Percentiles rank a stretch among this genome's conserved stretches.
Conservation (phyloP, 257 asterid genomes). For the Gentiana straminea region DNA sequence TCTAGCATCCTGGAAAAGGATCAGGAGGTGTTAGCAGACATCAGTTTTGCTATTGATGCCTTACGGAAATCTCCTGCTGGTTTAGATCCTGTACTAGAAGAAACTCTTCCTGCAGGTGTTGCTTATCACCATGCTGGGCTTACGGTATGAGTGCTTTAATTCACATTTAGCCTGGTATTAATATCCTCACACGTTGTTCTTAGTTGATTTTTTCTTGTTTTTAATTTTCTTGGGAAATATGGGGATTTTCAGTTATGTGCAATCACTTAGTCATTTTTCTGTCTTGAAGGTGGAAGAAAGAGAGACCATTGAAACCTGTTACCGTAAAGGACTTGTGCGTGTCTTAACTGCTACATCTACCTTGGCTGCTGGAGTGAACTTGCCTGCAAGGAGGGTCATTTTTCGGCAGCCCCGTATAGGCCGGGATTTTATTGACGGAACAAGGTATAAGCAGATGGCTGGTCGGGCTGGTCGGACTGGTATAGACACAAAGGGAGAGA, state of each 20-base stretch:
- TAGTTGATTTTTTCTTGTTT: too few species aligned
- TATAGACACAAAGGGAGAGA: slow-evolving; percentile 97
- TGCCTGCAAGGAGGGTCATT: slow-evolving; percentile 96
- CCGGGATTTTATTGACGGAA: slow-evolving; percentile 91
- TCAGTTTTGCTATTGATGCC: slow-evolving; percentile 62
- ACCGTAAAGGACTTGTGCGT: slow-evolving; percentile 95
- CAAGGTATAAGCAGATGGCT: slow-evolving; percentile 93
- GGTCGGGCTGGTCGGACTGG: slow-evolving; percentile 99
- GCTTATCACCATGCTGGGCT: slow-evolving; percentile 99
- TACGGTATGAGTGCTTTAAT: slow-evolving; percentile 38
- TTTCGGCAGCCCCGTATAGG: slow-evolving; percentile 98
- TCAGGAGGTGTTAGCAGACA: slow-evolving; percentile 45
- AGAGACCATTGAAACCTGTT: slow-evolving; percentile 92
- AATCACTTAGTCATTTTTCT: slow-evolving; percentile 12
- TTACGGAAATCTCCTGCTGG: slow-evolving; percentile 92
- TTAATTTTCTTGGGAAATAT: too few species aligned
- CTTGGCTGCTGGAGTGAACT: slow-evolving; percentile 97
- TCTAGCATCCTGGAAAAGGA: slow-evolving; percentile 33
- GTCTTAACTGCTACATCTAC: slow-evolving; percentile 99
- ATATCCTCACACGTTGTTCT: neutral
- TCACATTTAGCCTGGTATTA: neutral
- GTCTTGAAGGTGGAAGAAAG: slow-evolving; percentile 80
- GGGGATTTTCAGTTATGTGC: neutral
- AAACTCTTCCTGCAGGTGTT: slow-evolving; percentile 91
- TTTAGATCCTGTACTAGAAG: slow-evolving; percentile 83